Base-by-base conservation (phyloP, 768 basidiomycete species). In the Tulasnella sp. region DNA sequence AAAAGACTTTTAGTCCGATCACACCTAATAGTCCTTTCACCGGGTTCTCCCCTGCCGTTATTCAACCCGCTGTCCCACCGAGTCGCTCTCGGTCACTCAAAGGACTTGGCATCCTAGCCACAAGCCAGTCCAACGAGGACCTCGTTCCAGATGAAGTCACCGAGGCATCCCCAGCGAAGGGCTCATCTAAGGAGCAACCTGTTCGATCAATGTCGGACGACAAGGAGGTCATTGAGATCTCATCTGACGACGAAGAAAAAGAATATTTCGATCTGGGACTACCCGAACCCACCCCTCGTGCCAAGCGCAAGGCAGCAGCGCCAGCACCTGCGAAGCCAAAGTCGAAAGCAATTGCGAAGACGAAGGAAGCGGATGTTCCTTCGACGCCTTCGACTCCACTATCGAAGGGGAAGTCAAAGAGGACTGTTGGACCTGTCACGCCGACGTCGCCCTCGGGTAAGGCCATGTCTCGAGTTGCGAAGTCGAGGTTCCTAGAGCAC, bases 381-480 rank as follows among this genome's bases (percentile, higher is more conserved):
- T 59, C 19, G 32, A 32, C 36, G 3, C 62, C 62, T 12, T 65
- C 71, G 6, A 72, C 62, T 1, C 59, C 71, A 14, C 32, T 16
- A 39, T 36, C 59, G 22, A 66, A 66, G 39, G 62, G 62, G 34
- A 72, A 72, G 44, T 39, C 71, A n/a, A 40, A 35, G 16, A 72
- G 26, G 64, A 39, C 64, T 1, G 35, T 19, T 17, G 71, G 71
- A 22, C 62, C 52, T 16, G 71, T 32, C 36, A 64, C 71, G 32
- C 71, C 71, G 35, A 72, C 71, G 14, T 72, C 71, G n/a, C 71
- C 70, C 14, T 34, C 71, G 19, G 71, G 71, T 0, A 72, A 72
- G 64, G 62, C 59, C 16, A 39, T 72, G 71, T 39, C 71, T 36
- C 36, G 44, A 22, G 71, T 42, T 26, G 71, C 71, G 26, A 63